Percentiles rank a stretch among this genome's conserved stretches.
Evolutionary conservation across 2,329 filamentous ascomycete species (phyloP).

Genomic region (Bipolaris bicolor): DNA sequence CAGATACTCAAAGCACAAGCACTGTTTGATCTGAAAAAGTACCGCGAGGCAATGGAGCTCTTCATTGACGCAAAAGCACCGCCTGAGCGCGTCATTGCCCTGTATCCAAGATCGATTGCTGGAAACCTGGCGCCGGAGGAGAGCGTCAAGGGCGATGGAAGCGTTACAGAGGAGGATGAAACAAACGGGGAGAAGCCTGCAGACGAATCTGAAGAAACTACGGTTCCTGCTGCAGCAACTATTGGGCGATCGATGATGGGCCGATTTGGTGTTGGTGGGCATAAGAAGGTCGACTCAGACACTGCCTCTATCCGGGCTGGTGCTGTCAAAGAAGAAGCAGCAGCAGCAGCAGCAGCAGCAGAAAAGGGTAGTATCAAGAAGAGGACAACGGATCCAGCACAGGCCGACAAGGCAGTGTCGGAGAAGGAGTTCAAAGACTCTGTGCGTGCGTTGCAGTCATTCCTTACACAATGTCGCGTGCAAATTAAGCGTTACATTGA

Average conservation of each 20-base stretch:
- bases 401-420: constrained; percentile 62
- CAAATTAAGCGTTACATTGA: constrained; percentile 67
- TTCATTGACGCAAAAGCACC: constrained; percentile 91
- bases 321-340: constrained; percentile 61
- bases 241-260: constrained; percentile 54
- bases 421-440: constrained; percentile 85
- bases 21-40: constrained; percentile 83
- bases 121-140: constrained; percentile 74
- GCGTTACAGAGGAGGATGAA: constrained; percentile 42
- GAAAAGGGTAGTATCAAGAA: constrained; percentile 63
- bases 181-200: constrained; percentile 28
- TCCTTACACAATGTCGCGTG: constrained; percentile 82
- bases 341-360: constrained; percentile 63
- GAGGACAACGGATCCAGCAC: constrained; percentile 52
- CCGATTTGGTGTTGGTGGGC: constrained; percentile 52
- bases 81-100: constrained; percentile 81
- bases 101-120: constrained; percentile 84
- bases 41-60: constrained; percentile 83
- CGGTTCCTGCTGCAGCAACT: constrained; percentile 32
- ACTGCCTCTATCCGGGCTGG: constrained; percentile 64
- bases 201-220: constrained; percentile 34
- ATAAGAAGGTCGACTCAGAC: constrained; percentile 57
- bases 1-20: constrained; percentile 90
- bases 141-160: constrained; percentile 55
- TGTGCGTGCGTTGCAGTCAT: constrained; percentile 82